Base-by-base conservation (phyloP, 75 land plant genomes). In the Selaginella tamariscina region DNA sequence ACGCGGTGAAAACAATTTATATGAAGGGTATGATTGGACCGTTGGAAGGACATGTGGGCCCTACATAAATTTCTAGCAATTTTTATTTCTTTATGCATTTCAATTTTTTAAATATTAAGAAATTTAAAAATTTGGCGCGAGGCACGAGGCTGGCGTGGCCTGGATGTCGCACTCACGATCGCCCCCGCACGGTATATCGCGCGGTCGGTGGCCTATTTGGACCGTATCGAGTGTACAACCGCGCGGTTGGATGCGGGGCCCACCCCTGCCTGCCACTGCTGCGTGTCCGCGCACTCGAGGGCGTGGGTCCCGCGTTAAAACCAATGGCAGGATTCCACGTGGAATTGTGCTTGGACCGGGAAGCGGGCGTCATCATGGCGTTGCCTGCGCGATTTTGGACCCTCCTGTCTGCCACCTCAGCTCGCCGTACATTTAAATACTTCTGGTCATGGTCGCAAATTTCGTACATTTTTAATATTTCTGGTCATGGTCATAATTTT, bases 61-160 rank as follows among this genome's bases (percentile, higher is more conserved):
- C 49, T 15, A 5, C 49, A 5, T 39, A 39, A 39, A 39, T 39
- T 39, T 39, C n/a, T n/a, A n/a, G n/a, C n/a, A n/a, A n/a, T n/a
- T n/a, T n/a, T n/a, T n/a, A n/a, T n/a, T n/a, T n/a, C n/a, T n/a
- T n/a, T n/a, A 39, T 5, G 15, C 5, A 39, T 39, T 39, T 39
- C 5, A 39, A 39, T 39, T 39, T 39, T 15, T 39, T 5, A 15
- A 5, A 5, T 39, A 5, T 15, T 5, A 39, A 39, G 49, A 15
- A 5, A 5, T 39, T 39, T 15, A 39, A 39, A 39, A 39, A 39
- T 39, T 39, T 39, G 49, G 49, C 49, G 49, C 49, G 49, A 39
- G 49, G 49, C 49, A 39, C 49, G 49, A 39, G 49, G 49, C 49
- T 39, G 49, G 49, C 49, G 49, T 39, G 49, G 49, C 49, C 49